phyloP scores from a whole-genome alignment of 2,329 filamentous ascomycete genomes.

The Trichoderma sp. region DNA sequence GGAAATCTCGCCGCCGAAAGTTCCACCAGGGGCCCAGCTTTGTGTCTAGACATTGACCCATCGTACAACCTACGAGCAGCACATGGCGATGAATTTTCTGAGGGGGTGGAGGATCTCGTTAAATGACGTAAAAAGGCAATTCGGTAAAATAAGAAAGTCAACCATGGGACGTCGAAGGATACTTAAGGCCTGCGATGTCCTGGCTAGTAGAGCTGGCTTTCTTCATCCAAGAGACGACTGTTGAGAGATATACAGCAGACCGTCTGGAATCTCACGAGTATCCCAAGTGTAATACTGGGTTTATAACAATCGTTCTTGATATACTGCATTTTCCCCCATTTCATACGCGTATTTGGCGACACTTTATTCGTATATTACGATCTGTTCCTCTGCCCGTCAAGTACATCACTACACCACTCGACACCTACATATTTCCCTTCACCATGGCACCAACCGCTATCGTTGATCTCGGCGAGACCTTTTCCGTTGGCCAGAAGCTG shows the following conservation, averaged over 20 bases:
- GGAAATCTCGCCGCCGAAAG: slow-evolving; percentile 13
- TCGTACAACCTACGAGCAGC: not conserved
- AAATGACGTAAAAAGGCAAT: slow-evolving; percentile 18
- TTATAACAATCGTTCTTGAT: not conserved
- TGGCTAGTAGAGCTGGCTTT: not conserved
- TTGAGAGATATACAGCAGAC: not conserved
- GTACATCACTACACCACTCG: not conserved
- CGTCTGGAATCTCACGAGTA: not conserved
- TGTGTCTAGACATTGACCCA: slow-evolving; percentile 6
- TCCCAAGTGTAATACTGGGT: not conserved
- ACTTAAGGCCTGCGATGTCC: slow-evolving; percentile 11
- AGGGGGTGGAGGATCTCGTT: slow-evolving; percentile 7
- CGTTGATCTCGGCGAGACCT: slow-evolving; percentile 18
- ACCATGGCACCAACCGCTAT: slow-evolving; percentile 31
- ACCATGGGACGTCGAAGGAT: not conserved
- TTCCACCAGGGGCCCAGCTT: slow-evolving; percentile 13
- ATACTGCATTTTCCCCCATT: not conserved
- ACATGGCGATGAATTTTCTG: slow-evolving; percentile 14
- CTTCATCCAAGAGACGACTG: not conserved
- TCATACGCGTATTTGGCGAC: not conserved
- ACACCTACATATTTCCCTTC: not conserved
- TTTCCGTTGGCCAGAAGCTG: slow-evolving; percentile 35
- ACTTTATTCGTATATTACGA: not conserved
- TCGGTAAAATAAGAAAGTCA: not conserved
- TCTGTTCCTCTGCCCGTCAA: not conserved